These are phyloP conservation scores for Lactifluus echinatus DNA, from an alignment of 768 basidiomycete genomes.

Conservation along the genomic window DNA sequence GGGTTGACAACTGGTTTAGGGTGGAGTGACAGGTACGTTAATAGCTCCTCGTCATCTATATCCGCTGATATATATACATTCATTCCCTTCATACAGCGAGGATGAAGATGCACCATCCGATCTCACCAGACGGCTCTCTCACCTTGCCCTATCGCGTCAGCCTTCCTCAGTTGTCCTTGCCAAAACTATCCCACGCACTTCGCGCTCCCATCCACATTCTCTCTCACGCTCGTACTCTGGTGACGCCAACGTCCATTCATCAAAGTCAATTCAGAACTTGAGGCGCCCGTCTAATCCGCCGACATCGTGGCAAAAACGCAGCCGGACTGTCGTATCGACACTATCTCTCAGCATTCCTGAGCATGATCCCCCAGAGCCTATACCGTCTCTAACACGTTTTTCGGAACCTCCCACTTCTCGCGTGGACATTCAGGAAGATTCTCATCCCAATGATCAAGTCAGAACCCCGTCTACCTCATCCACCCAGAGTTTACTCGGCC, in stretches of 20 bases:
- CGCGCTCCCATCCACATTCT: conserved; percentile 18
- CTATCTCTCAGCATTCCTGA: conserved; percentile 13
- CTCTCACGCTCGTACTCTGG: conserved; percentile 24
- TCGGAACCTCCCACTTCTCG: conserved; percentile 13
- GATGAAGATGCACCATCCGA: conserved; percentile 35
- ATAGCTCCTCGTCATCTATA: background rate
- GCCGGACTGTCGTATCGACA: background rate
- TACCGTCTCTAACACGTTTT: conserved; percentile 5
- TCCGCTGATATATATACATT: background rate
- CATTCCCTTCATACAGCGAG: conserved; percentile 24
- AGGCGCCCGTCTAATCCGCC: conserved; percentile 13
- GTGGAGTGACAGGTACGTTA: conserved; percentile 34
- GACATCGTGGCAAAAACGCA: conserved; percentile 15
- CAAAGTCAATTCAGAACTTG: background rate
- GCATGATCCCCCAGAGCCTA: background rate
- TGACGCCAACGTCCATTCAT: background rate
- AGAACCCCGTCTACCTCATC: conserved; percentile 17
- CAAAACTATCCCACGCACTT: background rate
- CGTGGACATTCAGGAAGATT: background rate
- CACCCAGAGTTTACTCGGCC: conserved; percentile 14
- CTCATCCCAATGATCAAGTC: conserved; percentile 11
- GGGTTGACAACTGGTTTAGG: conserved; percentile 36
- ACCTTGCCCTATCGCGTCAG: conserved; percentile 20
- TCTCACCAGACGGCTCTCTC: conserved; percentile 30
- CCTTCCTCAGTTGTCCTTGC: conserved; percentile 20